A percentile compares a stretch with the other conserved stretches of the same genome.
These are phyloP conservation scores for Phascolomyces articulosus DNA, from an alignment of 371 early-diverging fungal genomes.

Conservation along the genomic window DNA sequence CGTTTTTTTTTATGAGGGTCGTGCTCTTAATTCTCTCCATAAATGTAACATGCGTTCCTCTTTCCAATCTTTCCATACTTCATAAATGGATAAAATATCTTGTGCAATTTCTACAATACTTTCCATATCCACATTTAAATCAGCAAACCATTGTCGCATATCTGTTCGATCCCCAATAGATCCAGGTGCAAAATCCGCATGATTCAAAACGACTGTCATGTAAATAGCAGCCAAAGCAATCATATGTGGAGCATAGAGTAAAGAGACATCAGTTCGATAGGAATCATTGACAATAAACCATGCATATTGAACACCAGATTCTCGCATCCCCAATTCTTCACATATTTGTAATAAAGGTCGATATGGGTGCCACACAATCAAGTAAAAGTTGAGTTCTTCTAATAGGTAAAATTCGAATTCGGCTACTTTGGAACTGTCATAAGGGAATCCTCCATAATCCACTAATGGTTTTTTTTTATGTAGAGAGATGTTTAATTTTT, in stretches of 20 bases:
- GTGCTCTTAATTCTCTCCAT: conserved; percentile 38
- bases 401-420: conserved; percentile 91
- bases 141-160: conserved; percentile 78
- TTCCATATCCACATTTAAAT: conserved; percentile 75
- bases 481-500: not conserved
- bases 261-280: conserved; percentile 75
- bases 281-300: conserved; percentile 88
- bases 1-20: not conserved
- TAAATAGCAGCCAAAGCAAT: conserved; percentile 86
- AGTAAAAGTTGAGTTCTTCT: conserved; percentile 86
- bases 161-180: conserved; percentile 53
- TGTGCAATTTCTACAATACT: conserved; percentile 70
- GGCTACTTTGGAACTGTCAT: conserved; percentile 78
- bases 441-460: conserved; percentile 65
- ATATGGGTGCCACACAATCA: conserved; percentile 90
- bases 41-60: conserved; percentile 56
- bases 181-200: conserved; percentile 49
- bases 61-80: conserved; percentile 66
- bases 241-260: conserved; percentile 88
- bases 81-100: conserved; percentile 68
- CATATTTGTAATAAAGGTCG: conserved; percentile 69
- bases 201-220: conserved; percentile 68
- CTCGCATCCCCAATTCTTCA: conserved; percentile 59
- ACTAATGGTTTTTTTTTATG: conserved; percentile 14
- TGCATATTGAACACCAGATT: conserved; percentile 71